phyloP scores from a whole-genome alignment of 805 yeast genomes.

The Metschnikowia chrysomelidarum region DNA sequence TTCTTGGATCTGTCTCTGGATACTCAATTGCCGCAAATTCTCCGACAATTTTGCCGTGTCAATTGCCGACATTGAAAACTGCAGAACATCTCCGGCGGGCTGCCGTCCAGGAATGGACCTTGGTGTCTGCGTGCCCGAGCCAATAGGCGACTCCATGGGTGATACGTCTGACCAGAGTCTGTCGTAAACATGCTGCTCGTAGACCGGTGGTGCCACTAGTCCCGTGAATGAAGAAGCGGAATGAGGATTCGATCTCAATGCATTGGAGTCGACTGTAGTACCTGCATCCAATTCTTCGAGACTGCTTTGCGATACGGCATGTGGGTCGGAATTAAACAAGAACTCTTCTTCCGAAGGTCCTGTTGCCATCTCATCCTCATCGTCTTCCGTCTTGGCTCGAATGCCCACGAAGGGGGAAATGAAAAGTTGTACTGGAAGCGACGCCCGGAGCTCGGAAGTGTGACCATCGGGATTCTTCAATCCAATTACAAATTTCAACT shows the following conservation, averaged over 20 bases:
- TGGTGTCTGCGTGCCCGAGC: conserved; percentile 44
- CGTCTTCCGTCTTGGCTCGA: conserved; percentile 42
- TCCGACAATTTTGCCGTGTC: conserved; percentile 46
- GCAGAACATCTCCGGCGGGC: conserved; percentile 17
- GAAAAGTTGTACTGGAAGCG: conserved; percentile 75
- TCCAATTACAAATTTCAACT: conserved; percentile 76
- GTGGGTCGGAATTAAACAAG: conserved; percentile 22
- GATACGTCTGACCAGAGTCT: conserved; percentile 68
- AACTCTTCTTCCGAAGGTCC: conserved; percentile 28
- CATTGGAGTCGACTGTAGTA: conserved; percentile 8
- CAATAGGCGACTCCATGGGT: conserved; percentile 46
- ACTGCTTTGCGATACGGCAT: conserved; percentile 8
- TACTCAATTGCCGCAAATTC: conserved; percentile 49
- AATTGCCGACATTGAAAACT: conserved; percentile 36
- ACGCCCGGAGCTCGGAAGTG: conserved; percentile 85
- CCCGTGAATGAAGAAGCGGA: conserved; percentile 36
- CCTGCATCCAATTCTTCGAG: conserved; percentile 13
- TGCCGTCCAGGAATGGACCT: conserved; percentile 18
- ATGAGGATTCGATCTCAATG: conserved; percentile 24
- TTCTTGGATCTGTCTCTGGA: conserved; percentile 47
- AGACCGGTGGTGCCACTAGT: conserved; percentile 80
- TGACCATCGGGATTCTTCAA: conserved; percentile 89
- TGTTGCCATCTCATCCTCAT: conserved; percentile 14
- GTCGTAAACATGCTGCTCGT: conserved; percentile 79
- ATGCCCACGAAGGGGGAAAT: conserved; percentile 81